A percentile compares a stretch with the other conserved stretches of the same genome.
Conservation (phyloP, 2,329 filamentous ascomycete genomes). For the Epichloe scottii region DNA sequence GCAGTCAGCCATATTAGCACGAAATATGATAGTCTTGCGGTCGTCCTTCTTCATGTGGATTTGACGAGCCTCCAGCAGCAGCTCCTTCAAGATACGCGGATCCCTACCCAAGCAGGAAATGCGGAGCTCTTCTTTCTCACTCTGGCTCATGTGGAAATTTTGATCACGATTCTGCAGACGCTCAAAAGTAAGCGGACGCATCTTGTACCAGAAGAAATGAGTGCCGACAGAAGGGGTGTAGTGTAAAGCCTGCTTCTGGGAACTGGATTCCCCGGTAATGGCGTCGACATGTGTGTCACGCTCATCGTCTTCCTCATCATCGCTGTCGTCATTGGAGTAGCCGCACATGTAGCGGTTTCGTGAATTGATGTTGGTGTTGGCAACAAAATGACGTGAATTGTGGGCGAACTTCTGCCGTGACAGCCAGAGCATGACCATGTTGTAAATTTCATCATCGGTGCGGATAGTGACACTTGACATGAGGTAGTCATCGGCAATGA, state of each 20-base stretch:
- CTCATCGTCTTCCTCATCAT: constrained; percentile 30
- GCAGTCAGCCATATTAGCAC: constrained; percentile 36
- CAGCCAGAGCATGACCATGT: constrained; percentile 60
- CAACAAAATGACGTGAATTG: constrained; percentile 48
- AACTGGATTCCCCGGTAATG: constrained; percentile 10
- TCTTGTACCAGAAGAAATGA: constrained; percentile 57
- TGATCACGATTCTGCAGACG: constrained; percentile 36
- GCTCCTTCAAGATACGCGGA: constrained; percentile 47
- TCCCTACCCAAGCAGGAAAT: constrained; percentile 50
- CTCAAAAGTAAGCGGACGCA: constrained; percentile 44
- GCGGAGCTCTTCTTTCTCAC: constrained; percentile 44
- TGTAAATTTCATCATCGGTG: constrained; percentile 60
- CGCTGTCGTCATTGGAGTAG: constrained; percentile 28
- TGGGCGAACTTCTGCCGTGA: constrained; percentile 48
- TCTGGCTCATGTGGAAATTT: constrained; percentile 23
- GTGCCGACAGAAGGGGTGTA: constrained; percentile 57
- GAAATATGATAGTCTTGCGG: constrained; percentile 53
- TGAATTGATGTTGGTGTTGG: constrained; percentile 47
- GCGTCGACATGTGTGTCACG: constrained; percentile 18
- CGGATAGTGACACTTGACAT: constrained; percentile 56
- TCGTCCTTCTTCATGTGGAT: constrained; percentile 45
- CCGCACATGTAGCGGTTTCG: constrained; percentile 36
- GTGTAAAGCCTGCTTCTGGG: constrained; percentile 34
- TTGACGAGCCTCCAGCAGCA: constrained; percentile 45
- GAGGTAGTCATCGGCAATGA: constrained; percentile 38